phyloP scores from a whole-genome alignment of 1,139 yeast species.

The Hyphopichia wangnamkhiaoensis region DNA sequence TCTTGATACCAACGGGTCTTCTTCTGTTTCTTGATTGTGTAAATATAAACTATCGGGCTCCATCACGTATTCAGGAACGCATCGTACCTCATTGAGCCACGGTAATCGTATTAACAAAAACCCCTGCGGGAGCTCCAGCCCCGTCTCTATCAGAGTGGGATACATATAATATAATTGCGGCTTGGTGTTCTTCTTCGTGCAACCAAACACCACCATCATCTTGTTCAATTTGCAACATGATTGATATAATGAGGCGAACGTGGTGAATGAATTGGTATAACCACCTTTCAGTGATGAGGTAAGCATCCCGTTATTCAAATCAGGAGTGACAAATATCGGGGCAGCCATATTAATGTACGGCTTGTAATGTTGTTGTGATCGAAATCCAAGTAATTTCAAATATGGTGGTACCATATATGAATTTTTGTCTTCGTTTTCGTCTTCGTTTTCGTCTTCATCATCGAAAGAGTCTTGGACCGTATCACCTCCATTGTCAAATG shows the following conservation, averaged over 20 bases:
- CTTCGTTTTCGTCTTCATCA: conserved; percentile 13
- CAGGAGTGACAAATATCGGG: conserved; percentile 59
- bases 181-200: conserved; percentile 50
- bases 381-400: conserved; percentile 66
- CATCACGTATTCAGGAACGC: conserved; percentile 36
- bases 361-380: conserved; percentile 41
- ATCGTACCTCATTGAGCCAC: conserved; percentile 62
- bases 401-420: conserved; percentile 36
- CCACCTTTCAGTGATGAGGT: conserved; percentile 28
- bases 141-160: conserved; percentile 46
- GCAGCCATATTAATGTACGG: conserved; percentile 55
- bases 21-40: conserved; percentile 9
- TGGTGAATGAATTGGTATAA: conserved; percentile 61
- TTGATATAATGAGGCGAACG: conserved; percentile 69
- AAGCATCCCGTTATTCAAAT: conserved; percentile 32
- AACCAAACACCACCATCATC: conserved; percentile 76
- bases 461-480: conserved; percentile 11
- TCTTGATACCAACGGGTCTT: conserved; percentile 1
- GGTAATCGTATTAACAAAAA: conserved; percentile 63
- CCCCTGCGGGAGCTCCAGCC: conserved; percentile 55
- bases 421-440: conserved; percentile 14
- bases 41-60: conserved; percentile 4
- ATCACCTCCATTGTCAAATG: conserved; percentile 35
- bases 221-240: conserved; percentile 53
- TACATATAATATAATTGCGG: conserved; percentile 64